Percentiles rank a stretch among this genome's conserved stretches.
phyloP scores from a whole-genome alignment of 225 moss, liverwort and hornwort genomes.

The Climacium dendroides region DNA sequence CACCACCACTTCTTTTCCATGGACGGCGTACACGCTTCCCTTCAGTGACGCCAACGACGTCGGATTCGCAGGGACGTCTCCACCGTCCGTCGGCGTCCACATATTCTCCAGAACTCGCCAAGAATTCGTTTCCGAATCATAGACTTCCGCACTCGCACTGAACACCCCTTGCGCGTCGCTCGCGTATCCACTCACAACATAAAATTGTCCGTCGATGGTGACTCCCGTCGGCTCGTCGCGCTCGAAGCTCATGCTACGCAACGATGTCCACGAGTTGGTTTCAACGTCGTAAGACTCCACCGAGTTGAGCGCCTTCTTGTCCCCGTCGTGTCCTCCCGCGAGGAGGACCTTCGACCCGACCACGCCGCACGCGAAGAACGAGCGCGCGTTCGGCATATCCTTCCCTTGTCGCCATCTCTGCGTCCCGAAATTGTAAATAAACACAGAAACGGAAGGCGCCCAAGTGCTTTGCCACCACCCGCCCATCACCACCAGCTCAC shows the following conservation, averaged over 20 bases:
- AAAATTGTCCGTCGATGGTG: slow-evolving; percentile 35
- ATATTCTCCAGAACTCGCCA: slow-evolving; percentile 57
- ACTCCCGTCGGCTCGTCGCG: slow-evolving; percentile 71
- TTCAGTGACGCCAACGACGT: background rate
- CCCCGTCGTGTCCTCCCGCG: slow-evolving; percentile 76
- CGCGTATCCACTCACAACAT: slow-evolving; percentile 54
- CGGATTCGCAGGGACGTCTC: background rate
- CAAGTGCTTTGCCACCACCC: slow-evolving; percentile 64
- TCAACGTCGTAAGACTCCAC: slow-evolving; percentile 37
- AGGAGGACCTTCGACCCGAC: slow-evolving; percentile 7
- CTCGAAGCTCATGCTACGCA: slow-evolving; percentile 43
- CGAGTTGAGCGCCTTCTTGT: slow-evolving; percentile 61
- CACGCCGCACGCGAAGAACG: slow-evolving; percentile 62
- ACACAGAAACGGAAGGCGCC: slow-evolving; percentile 39
- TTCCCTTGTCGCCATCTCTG: slow-evolving; percentile 54
- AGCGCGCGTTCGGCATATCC: slow-evolving; percentile 52
- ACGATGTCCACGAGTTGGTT: slow-evolving; percentile 33
- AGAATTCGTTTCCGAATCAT: slow-evolving; percentile 2
- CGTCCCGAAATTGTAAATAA: slow-evolving; percentile 49
- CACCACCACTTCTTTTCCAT: slow-evolving; percentile 3
- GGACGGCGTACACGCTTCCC: background rate
- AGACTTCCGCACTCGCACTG: slow-evolving; percentile 42
- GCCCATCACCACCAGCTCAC: slow-evolving; percentile 54
- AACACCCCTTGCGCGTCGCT: slow-evolving; percentile 61
- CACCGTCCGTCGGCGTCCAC: slow-evolving; percentile 28